Base-by-base conservation (phyloP, 2,329 filamentous ascomycete species). In the Sphaerostilbella broomeana region DNA sequence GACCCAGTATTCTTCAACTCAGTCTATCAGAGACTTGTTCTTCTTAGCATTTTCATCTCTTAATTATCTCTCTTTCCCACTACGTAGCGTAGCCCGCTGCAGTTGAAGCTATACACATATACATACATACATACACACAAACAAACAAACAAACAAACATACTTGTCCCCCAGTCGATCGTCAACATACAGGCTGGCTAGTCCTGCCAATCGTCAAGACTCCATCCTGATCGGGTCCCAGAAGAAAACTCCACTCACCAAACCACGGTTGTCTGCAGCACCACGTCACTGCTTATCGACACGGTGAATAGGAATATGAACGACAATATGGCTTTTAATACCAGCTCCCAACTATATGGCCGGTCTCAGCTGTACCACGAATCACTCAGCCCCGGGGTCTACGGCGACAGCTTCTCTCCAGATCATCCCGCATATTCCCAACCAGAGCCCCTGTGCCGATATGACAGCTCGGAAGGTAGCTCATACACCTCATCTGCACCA, bases 381-480 rank as follows among this genome's bases (percentile, higher is more conserved):
- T 22, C 29, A 6, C 36, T 44, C 16, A 25, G 24, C 7, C 37
- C 22, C 12, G 34, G 34, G 33, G 12, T 30, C 11, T 39, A 32
- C 19, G 44, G 30, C 27, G 28, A 43, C 32, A 25, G 15, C 4
- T 26, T 20, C 15, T 36, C 36, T 15, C 29, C 38, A 20, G 38
- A 52, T 29, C 37, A 39, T n/a, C 36, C 39, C 10, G 35, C 50
- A 8, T 43, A 41, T 19, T 47, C 50, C 33, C 49, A 51, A 29
- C 55, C 56, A 12, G 45, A 54, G 24, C 51, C 55, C 17, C 46
- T 61, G 24, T 47, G 47, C 12, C 49, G 54, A 31, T 50, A 55
- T 39, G 43, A 35, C 3, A 59, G 58, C 45, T 60, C 58, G 4
- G 51, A 56, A 6, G 54, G 52, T 8, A 56, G 52, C 36, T 54